Evolutionary conservation across 2,329 filamentous ascomycete genomes (phyloP).

Genomic region (Eutypa lata): DNA sequence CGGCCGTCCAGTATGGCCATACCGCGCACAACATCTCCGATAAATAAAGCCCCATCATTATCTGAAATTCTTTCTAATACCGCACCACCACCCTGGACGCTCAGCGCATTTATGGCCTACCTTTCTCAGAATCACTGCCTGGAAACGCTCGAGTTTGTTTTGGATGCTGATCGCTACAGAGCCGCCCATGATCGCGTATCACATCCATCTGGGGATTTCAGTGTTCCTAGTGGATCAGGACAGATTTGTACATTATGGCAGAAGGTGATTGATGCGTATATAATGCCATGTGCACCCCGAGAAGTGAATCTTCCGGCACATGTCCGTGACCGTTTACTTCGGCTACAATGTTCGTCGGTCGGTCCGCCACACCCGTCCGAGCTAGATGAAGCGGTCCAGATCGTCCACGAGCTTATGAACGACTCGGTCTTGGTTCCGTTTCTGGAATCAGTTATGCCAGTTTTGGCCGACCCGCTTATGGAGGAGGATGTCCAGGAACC

Average conservation of each 20-base stretch:
- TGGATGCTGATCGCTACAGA: conserved; percentile 85
- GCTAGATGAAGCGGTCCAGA: conserved; percentile 77
- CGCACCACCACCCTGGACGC: conserved; percentile 83
- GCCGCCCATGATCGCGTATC: conserved; percentile 50
- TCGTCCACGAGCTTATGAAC: conserved; percentile 95
- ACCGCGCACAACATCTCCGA: conserved; percentile 35
- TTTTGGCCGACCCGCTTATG: conserved; percentile 29
- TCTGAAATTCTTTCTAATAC: conserved; percentile 85
- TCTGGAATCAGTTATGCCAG: conserved; percentile 61
- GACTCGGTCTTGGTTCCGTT: conserved; percentile 94
- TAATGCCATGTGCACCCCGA: conserved; percentile 76
- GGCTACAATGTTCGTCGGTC: conserved; percentile 51
- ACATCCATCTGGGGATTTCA: conserved; percentile 15
- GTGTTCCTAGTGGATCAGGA: conserved; percentile 44
- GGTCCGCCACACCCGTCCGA: conserved; percentile 71
- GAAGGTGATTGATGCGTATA: conserved; percentile 85
- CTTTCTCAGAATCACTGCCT: conserved; percentile 95
- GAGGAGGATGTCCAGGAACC: conserved; percentile 35
- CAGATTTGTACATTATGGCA: conserved; percentile 82
- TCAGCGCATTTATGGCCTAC: conserved; percentile 93
- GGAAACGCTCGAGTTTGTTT: conserved; percentile 93
- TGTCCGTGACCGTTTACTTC: conserved; percentile 77
- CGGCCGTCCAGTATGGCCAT: conserved; percentile 48
- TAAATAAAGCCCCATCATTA: conserved; percentile 61
- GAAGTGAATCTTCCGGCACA: conserved; percentile 88